Percentiles rank a stretch among this genome's conserved stretches.
Conservation (phyloP, 306 rosid genomes). For the Cucumis melo region DNA sequence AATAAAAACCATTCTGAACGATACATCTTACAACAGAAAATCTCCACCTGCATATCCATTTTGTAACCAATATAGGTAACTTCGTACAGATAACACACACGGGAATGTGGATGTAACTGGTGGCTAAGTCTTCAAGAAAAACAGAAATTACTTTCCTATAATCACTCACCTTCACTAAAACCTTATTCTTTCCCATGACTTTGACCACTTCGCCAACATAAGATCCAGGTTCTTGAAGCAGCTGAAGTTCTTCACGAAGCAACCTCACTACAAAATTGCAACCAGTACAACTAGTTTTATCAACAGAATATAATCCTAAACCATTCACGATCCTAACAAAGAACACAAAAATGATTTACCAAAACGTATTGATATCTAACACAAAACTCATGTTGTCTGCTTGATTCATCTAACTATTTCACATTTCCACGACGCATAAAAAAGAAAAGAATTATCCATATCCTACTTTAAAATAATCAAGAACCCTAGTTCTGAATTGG, state of each 20-base stretch:
- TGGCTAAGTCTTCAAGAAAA: not conserved
- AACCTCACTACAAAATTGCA: slow-evolving; percentile 56
- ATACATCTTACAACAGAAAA: not conserved
- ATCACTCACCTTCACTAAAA: slow-evolving; percentile 67
- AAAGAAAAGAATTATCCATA: not conserved
- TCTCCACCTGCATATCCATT: not conserved
- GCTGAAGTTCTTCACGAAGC: slow-evolving; percentile 95
- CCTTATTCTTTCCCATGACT: slow-evolving; percentile 97
- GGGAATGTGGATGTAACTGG: not conserved
- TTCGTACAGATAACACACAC: not conserved
- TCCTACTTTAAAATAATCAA: not conserved
- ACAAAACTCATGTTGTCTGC: not conserved
- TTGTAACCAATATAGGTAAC: not conserved
- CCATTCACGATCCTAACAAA: not conserved
- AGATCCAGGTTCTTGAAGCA: slow-evolving; percentile 96
- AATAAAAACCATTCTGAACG: not conserved
- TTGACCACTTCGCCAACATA: slow-evolving; percentile 97
- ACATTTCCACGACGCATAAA: not conserved
- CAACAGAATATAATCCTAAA: not conserved
- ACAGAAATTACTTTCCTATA: not conserved
- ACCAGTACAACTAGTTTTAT: slow-evolving; percentile 1
- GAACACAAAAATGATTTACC: not conserved
- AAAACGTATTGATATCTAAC: not conserved
- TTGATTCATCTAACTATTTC: not conserved
- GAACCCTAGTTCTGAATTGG: not conserved